Evolutionary conservation across 495 filamentous ascomycete genomes (phyloP).

Genomic region (Podospora pseudoanserina): DNA sequence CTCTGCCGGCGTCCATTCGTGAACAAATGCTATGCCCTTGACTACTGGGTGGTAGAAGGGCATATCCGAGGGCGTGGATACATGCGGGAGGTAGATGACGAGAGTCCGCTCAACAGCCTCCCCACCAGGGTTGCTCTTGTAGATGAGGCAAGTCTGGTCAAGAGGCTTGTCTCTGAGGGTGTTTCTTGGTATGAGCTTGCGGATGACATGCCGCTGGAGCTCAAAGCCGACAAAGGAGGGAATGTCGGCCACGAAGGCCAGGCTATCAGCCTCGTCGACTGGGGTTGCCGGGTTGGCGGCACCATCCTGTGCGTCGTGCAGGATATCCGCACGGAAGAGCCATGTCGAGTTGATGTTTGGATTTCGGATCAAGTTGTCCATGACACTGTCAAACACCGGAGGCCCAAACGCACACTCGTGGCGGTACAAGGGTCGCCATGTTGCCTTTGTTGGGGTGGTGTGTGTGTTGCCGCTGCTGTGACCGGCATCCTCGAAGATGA

Average conservation of each 20-base stretch:
- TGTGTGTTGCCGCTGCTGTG: slow-evolving; percentile 9
- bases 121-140: slow-evolving; percentile 29
- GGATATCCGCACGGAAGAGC: slow-evolving; percentile 84
- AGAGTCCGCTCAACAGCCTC: slow-evolving; percentile 43
- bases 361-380: slow-evolving; percentile 73
- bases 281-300: slow-evolving; percentile 9
- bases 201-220: slow-evolving; percentile 51
- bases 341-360: slow-evolving; percentile 81
- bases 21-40: slow-evolving; percentile 66
- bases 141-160: slow-evolving; percentile 78
- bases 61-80: slow-evolving; percentile 53
- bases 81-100: slow-evolving; percentile 78
- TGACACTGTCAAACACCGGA: slow-evolving; percentile 57
- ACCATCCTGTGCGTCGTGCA: slow-evolving; percentile 46
- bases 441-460: slow-evolving; percentile 16
- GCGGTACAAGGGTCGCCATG: slow-evolving; percentile 51
- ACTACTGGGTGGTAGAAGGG: slow-evolving; percentile 87
- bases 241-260: not conserved
- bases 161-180: slow-evolving; percentile 66
- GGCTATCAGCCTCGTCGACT: not conserved
- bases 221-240: slow-evolving; percentile 30
- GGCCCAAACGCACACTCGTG: slow-evolving; percentile 56
- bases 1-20: slow-evolving; percentile 49
- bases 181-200: slow-evolving; percentile 78
- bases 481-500: slow-evolving; percentile 16